Evolutionary conservation across 106 monocot genomes (phyloP).

Genomic region (Apostasia shenzhenica): DNA sequence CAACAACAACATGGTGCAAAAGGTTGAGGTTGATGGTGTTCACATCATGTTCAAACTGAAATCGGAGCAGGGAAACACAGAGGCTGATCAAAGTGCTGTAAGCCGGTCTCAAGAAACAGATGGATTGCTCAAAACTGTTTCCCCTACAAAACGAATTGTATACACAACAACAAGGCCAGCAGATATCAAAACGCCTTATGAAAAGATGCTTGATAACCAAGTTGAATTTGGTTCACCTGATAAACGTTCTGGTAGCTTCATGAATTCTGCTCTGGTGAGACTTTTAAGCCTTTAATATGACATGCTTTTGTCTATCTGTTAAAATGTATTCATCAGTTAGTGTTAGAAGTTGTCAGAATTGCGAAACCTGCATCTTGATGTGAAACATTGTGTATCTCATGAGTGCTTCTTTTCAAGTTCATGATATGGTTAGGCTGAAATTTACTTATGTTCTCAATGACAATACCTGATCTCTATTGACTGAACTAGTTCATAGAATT

Average conservation of each 20-base stretch:
- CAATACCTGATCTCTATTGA: too few species aligned
- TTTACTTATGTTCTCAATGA: too few species aligned
- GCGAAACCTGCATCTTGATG: not conserved
- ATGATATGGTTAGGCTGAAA: not conserved
- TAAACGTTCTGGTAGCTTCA: conserved; percentile 80
- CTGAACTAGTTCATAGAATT: too few species aligned
- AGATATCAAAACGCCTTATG: conserved; percentile 96
- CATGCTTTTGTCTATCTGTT: not conserved
- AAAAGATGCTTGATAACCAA: conserved; percentile 92
- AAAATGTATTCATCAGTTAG: not conserved
- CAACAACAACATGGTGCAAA: conserved; percentile 71
- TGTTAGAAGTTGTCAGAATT: not conserved
- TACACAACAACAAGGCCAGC: conserved; percentile 80
- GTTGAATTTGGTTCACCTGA: conserved; percentile 98
- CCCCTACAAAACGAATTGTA: conserved; percentile 64
- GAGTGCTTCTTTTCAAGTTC: not conserved
- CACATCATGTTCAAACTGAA: conserved; percentile 79
- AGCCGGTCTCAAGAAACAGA: conserved; percentile 44
- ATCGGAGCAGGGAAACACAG: conserved; percentile 15
- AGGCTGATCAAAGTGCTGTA: conserved; percentile 23
- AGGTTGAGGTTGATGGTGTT: conserved; percentile 97
- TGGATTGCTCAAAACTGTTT: conserved; percentile 31
- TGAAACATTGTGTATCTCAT: not conserved
- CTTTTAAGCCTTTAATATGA: not conserved
- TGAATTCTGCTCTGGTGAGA: conserved; percentile 81